Percentiles rank a stretch among this genome's conserved stretches.
Evolutionary conservation across 768 basidiomycete species (phyloP).

Genomic region (Mycena belliarum): DNA sequence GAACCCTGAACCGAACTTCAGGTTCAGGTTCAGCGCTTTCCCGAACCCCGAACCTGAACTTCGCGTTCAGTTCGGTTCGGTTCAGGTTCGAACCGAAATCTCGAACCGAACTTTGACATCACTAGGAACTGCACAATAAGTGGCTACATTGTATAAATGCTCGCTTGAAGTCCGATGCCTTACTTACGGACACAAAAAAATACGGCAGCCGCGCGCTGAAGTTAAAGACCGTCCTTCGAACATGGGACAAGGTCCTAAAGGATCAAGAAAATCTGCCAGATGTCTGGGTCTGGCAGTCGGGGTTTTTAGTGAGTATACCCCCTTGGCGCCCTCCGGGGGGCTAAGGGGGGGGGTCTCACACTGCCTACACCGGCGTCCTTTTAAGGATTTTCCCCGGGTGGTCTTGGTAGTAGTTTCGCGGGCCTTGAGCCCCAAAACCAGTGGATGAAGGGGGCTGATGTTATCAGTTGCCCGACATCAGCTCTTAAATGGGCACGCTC

Average conservation of each 20-base stretch:
- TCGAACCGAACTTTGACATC: too few species aligned
- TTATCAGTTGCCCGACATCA: too few species aligned
- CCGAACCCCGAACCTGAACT: too few species aligned
- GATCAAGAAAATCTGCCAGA: not conserved
- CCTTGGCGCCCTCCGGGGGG: not conserved
- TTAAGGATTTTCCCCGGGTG: slow-evolving; percentile 1
- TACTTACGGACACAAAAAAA: not conserved
- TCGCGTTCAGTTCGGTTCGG: too few species aligned
- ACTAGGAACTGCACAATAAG: not conserved
- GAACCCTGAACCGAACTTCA: too few species aligned
- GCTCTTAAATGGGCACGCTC: too few species aligned
- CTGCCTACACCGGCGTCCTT: not conserved
- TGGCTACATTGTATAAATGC: not conserved
- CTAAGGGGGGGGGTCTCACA: not conserved
- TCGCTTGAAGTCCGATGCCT: not conserved
- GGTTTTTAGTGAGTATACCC: not conserved
- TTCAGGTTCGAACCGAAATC: too few species aligned
- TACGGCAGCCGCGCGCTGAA: not conserved
- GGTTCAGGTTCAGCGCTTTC: too few species aligned
- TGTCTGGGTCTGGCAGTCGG: not conserved
- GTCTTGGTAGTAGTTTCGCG: too few species aligned
- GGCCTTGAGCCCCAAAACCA: too few species aligned
- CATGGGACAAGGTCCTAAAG: not conserved
- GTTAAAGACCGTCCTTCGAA: not conserved
- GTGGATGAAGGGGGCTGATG: too few species aligned